A percentile compares a stretch with the other conserved stretches of the same genome.
Conservation (phyloP, 2,329 filamentous ascomycete genomes). For the Scedosporium minutisporum region DNA sequence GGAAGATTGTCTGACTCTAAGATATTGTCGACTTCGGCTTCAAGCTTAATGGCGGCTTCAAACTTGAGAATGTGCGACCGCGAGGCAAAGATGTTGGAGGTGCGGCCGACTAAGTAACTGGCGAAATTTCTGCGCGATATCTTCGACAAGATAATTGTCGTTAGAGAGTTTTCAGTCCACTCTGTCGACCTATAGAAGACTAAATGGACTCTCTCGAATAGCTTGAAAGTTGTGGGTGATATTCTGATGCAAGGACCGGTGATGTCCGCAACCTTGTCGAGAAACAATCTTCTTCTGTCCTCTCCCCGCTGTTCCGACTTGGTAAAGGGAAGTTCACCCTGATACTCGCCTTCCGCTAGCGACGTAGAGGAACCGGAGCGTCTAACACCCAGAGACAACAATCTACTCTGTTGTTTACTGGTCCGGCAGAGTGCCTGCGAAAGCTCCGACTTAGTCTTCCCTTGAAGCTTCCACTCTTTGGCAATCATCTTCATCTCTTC, state of each 20-base stretch:
- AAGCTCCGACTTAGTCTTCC: conserved; percentile 79
- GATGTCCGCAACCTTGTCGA: conserved; percentile 64
- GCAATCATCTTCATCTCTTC: conserved; percentile 80
- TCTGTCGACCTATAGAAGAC: conserved; percentile 94
- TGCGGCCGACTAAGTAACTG: conserved; percentile 80
- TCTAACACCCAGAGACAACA: conserved; percentile 51
- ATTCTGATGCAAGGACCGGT: conserved; percentile 80
- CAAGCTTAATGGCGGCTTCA: conserved; percentile 73
- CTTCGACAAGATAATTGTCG: conserved; percentile 85
- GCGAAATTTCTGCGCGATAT: conserved; percentile 84
- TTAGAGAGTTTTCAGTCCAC: conserved; percentile 96
- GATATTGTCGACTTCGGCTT: conserved; percentile 71
- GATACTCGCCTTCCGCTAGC: conserved; percentile 20
- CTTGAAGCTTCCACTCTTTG: conserved; percentile 77
- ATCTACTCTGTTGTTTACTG: conserved; percentile 64
- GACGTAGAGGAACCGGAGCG: conserved; percentile 7
- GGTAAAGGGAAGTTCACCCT: conserved; percentile 11
- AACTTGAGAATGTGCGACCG: conserved; percentile 73
- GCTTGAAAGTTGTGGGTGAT: conserved; percentile 58
- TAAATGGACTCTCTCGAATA: conserved; percentile 90
- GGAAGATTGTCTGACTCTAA: conserved; percentile 70
- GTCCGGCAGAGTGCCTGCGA: conserved; percentile 62
- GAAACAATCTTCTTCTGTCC: conserved; percentile 61
- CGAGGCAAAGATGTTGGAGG: conserved; percentile 77
- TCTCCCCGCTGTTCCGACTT: conserved; percentile 25